A percentile compares a stretch with the other conserved stretches of the same genome.
Evolutionary conservation across 805 yeast genomes (phyloP).

Genomic region (Starmera quercuum): DNA sequence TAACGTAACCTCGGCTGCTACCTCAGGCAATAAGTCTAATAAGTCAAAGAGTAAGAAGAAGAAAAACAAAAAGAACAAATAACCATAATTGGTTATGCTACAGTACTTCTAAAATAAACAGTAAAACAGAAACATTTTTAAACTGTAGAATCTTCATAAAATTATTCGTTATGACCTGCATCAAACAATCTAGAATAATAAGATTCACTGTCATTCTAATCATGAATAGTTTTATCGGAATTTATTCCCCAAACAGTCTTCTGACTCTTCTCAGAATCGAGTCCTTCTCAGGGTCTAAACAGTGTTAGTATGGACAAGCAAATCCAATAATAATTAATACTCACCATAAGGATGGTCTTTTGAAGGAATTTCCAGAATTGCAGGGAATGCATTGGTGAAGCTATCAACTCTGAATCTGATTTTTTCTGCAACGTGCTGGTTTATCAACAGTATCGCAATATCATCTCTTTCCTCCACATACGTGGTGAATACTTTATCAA

Average conservation of each 20-base stretch:
- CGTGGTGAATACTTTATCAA: slow-evolving; percentile 65
- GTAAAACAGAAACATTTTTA: too few species aligned
- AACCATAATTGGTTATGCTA: slow-evolving; percentile 5
- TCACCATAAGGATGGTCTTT: slow-evolving; percentile 97
- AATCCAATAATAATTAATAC: too few species aligned
- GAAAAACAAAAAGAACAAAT: not conserved
- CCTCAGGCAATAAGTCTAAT: slow-evolving; percentile 1
- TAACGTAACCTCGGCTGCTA: slow-evolving; percentile 11
- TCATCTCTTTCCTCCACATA: slow-evolving; percentile 76
- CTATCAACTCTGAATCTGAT: slow-evolving; percentile 78
- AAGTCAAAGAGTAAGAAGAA: not conserved
- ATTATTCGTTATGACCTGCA: slow-evolving; percentile 12
- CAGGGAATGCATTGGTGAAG: slow-evolving; percentile 89
- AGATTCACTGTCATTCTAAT: too few species aligned
- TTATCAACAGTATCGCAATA: slow-evolving; percentile 86
- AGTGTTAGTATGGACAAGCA: too few species aligned
- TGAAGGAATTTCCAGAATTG: slow-evolving; percentile 92
- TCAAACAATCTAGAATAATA: too few species aligned
- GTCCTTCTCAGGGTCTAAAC: slow-evolving; percentile 94
- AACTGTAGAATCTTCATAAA: not conserved
- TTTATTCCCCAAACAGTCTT: slow-evolving; percentile 85
- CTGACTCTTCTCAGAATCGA: slow-evolving; percentile 90
- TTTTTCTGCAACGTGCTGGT: slow-evolving; percentile 90
- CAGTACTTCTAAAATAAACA: slow-evolving; percentile 8
- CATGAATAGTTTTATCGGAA: too few species aligned